A percentile compares a stretch with the other conserved stretches of the same genome.
Evolutionary conservation across 768 basidiomycete species (phyloP).

Genomic region (Suillus hirtellus): DNA sequence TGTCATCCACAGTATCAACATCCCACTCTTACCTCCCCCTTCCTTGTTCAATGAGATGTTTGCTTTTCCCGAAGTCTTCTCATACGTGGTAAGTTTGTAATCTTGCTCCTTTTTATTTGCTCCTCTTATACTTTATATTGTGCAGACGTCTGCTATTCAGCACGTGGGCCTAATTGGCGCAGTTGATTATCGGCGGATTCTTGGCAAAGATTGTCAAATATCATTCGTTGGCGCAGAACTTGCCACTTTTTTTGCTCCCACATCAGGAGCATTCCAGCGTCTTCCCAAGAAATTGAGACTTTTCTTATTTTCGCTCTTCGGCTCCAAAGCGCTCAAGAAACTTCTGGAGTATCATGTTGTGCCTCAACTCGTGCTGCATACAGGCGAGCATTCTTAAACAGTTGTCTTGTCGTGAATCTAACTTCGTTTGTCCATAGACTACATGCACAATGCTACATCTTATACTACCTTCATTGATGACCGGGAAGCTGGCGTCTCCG

Average conservation of each 20-base stretch:
- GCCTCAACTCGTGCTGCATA: constrained; percentile 49
- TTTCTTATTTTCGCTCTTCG: constrained; percentile 65
- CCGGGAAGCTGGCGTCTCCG: neutral
- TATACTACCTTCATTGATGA: constrained; percentile 6
- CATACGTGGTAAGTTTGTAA: constrained; percentile 43
- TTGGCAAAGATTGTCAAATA: constrained; percentile 37
- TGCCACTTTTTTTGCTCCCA: constrained; percentile 56
- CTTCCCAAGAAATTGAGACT: constrained; percentile 52
- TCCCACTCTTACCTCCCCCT: constrained; percentile 57
- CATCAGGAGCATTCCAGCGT: constrained; percentile 46
- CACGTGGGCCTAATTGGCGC: constrained; percentile 45
- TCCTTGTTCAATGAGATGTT: constrained; percentile 51
- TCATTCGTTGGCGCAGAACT: constrained; percentile 45
- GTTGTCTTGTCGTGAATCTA: neutral
- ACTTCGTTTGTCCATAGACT: constrained; percentile 11
- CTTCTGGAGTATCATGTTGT: constrained; percentile 60
- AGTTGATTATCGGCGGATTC: constrained; percentile 47
- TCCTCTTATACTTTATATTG: constrained; percentile 1
- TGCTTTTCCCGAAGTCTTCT: constrained; percentile 42
- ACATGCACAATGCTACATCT: constrained; percentile 15
- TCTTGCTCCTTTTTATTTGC: neutral
- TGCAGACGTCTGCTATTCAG: constrained; percentile 58
- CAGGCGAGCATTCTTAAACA: constrained; percentile 36
- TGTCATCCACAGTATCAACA: constrained; percentile 52
- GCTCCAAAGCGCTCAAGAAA: constrained; percentile 49